phyloP scores from a whole-genome alignment of 495 filamentous ascomycete species.

The Stereocaulon alpinum region DNA sequence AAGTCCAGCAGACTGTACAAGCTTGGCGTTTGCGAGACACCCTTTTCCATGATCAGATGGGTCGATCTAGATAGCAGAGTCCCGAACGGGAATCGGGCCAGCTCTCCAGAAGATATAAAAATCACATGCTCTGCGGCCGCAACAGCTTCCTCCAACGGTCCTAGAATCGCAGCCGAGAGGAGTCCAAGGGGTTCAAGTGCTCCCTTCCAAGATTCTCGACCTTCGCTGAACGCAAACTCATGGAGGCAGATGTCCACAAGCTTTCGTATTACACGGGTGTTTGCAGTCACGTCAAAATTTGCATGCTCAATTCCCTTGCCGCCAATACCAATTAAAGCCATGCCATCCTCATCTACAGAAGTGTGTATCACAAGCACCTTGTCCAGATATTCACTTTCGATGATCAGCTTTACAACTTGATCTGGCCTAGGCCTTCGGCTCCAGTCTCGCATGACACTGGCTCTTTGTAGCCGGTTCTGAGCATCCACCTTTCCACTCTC shows the following conservation, averaged over 20 bases:
- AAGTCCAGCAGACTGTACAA: background rate
- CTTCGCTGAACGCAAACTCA: background rate
- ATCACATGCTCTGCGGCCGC: background rate
- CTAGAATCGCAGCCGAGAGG: background rate
- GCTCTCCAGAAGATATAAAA: slow-evolving; percentile 3
- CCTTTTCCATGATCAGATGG: background rate
- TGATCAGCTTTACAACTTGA: background rate
- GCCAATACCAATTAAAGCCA: background rate
- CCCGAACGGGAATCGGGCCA: background rate
- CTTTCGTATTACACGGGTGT: background rate
- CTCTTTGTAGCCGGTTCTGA: background rate
- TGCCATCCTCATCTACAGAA: background rate
- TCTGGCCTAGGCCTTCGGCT: background rate
- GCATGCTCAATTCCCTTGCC: background rate
- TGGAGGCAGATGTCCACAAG: background rate
- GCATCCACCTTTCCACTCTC: background rate
- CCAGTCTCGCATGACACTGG: background rate
- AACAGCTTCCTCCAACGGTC: background rate
- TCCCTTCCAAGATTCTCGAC: background rate
- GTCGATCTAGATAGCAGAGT: background rate
- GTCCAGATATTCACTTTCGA: background rate
- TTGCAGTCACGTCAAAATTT: background rate
- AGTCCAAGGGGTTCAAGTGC: background rate
- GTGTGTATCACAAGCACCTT: background rate
- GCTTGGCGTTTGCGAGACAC: background rate